Evolutionary conservation across 768 basidiomycete species (phyloP), one percentile per base, ranked within the genome.

Genomic region (Naematelia encephala): DNA sequence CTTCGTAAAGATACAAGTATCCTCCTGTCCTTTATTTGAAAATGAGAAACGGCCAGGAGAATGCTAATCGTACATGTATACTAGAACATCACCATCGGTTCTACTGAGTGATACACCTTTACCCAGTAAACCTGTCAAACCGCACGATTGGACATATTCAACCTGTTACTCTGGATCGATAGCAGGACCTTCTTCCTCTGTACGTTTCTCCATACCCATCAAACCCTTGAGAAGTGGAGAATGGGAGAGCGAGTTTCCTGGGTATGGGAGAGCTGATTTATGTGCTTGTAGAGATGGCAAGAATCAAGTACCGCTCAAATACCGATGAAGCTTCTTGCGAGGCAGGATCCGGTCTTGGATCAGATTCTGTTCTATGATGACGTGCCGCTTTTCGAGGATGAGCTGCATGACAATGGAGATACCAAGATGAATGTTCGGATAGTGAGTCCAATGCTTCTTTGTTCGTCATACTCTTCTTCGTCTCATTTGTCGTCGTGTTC

Each of bases 91-190:
- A 21, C 30, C 51, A 30, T 60, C 60, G 56, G 55, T 53, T 43
- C 59, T 63, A 46, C 62, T 76, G 0, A 61, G 64, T 16, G 70
- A 74, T 58, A 62, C 65, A 22, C 68, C 72, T 2, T 61, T 78
- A 28, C 72, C 77, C 50, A 72, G 67, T 46, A 73, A 70, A 44
- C 72, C 73, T 44, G 87, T 90, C 5, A 96, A 93, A 67, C 88
- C 87, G 0, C 97, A 90, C 76, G 96, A 99, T 72, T 98, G 96
- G 96, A 99, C 96, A 11, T 98, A 96, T 75, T 96, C 93, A 1
- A 90, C 91, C 1, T 85, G 82, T 2, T 92, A 97, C 66, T 68
- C 85, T 0, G 96, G 94, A 42, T 56, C 55, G 3, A 51, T 70
- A 5, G 54, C 62, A 12, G 68, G 66, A 27, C 64, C 71, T n/a